A percentile compares a stretch with the other conserved stretches of the same genome.
phyloP scores from a whole-genome alignment of 1,284 basidiomycete genomes.

The Papiliotrema laurentii region DNA sequence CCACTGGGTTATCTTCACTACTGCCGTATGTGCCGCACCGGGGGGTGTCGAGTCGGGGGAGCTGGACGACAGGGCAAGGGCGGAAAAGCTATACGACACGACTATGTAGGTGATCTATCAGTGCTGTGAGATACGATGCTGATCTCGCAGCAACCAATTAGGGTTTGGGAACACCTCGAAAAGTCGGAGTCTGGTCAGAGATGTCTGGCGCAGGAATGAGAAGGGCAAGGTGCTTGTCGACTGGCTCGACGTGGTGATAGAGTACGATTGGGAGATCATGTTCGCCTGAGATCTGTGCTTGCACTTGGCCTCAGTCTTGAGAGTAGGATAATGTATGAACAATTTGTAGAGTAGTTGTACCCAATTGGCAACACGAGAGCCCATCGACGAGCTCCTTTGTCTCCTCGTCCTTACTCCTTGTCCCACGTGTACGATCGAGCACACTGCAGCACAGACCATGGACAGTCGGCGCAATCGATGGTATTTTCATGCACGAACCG shows the following conservation, averaged over 20 bases:
- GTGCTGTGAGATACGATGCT: neutral
- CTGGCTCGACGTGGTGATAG: conserved; percentile 31
- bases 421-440: too few species aligned
- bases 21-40: conserved; percentile 21
- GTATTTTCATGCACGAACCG: too few species aligned
- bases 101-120: conserved; percentile 16
- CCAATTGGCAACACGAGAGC: too few species aligned
- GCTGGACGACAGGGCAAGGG: conserved; percentile 22
- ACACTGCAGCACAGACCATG: too few species aligned
- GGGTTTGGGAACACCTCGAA: conserved; percentile 30
- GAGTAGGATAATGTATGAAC: too few species aligned
- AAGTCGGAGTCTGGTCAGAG: conserved; percentile 27
- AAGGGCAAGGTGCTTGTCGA: conserved; percentile 23
- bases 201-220: conserved; percentile 29
- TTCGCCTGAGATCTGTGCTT: conserved; percentile 11
- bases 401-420: too few species aligned
- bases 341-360: too few species aligned
- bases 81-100: conserved; percentile 27
- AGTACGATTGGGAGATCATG: conserved; percentile 35
- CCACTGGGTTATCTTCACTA: conserved; percentile 35
- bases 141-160: conserved; percentile 14
- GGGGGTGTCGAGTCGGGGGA: conserved; percentile 11
- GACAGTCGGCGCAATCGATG: too few species aligned
- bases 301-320: neutral
- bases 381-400: too few species aligned